Conservation (phyloP, 257 asterid species). For the Solanum sitiens region DNA sequence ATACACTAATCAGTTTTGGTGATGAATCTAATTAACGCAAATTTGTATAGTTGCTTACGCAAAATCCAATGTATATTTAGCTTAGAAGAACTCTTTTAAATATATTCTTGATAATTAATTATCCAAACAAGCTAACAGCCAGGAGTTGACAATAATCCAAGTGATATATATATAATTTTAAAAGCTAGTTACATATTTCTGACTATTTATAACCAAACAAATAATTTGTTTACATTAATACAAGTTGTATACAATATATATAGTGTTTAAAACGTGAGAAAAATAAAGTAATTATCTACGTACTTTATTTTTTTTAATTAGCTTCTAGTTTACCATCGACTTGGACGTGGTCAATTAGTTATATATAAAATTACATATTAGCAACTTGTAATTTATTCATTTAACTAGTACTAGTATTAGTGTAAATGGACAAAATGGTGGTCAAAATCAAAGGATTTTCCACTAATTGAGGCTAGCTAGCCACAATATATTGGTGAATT, state of each 20-base stretch:
- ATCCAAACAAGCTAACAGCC: not conserved
- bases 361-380: not conserved
- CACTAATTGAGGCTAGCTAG: not conserved
- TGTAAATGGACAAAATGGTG: not conserved
- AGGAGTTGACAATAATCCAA: not conserved
- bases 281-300: not conserved
- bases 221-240: not conserved
- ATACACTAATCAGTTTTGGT: not conserved
- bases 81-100: not conserved
- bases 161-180: not conserved
- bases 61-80: not conserved
- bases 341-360: not conserved
- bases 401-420: not conserved
- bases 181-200: not conserved
- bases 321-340: not conserved
- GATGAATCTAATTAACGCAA: not conserved
- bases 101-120: no score
- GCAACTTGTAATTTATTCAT: not conserved
- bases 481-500: not conserved
- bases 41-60: not conserved
- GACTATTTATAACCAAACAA: not conserved
- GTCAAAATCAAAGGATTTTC: not conserved
- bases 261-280: not conserved
- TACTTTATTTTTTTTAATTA: not conserved
- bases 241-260: not conserved